Conservation (phyloP, 2,329 filamentous ascomycete species). For the Aspergillus brasiliensis region DNA sequence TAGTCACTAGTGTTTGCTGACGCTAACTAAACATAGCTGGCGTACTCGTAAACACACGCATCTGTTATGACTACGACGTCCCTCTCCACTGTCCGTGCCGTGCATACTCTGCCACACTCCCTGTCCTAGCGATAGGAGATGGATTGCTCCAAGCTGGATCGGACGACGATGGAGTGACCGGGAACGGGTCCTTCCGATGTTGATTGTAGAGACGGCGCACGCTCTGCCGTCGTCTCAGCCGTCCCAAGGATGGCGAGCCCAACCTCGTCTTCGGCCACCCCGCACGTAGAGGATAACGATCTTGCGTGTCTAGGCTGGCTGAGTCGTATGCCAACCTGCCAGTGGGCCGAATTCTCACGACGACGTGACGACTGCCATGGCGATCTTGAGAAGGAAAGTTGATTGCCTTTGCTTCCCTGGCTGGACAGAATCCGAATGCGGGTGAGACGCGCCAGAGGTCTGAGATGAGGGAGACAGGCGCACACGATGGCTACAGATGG, state of each 20-base stretch:
- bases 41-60: no score
- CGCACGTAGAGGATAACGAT: no score
- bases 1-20: no score
- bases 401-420: background rate
- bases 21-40: no score
- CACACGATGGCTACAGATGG: conserved; percentile 12
- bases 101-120: background rate
- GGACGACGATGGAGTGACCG: background rate
- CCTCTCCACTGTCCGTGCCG: background rate
- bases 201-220: background rate
- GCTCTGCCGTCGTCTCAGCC: no score
- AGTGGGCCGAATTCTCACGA: no score
- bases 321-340: no score
- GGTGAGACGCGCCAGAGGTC: conserved; percentile 12
- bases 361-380: background rate
- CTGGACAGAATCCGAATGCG: background rate
- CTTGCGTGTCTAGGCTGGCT: background rate
- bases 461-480: conserved; percentile 14
- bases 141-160: background rate
- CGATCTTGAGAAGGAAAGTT: background rate
- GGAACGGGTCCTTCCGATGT: background rate
- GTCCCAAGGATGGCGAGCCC: background rate
- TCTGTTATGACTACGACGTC: background rate
- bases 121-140: background rate
- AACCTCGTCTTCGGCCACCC: background rate